Evolutionary conservation across 495 filamentous ascomycete species (phyloP), one percentile per base, ranked within the genome.

Genomic region (Glonium stellatum): DNA sequence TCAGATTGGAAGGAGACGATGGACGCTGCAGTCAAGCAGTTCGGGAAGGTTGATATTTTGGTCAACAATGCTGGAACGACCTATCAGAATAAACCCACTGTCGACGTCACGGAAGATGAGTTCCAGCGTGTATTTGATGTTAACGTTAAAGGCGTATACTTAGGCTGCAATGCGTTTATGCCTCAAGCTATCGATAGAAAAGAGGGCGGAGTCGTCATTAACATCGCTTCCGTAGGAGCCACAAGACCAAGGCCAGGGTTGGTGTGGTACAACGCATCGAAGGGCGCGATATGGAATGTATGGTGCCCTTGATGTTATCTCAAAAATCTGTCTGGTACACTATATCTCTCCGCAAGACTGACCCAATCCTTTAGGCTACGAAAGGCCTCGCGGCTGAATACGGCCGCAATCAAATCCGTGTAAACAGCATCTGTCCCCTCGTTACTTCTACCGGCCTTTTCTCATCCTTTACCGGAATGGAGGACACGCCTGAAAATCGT

Each of bases 231-330:
- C 6, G 84, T 84, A 31, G 84, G 83, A 4, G 81, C 82, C 9
- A 79, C 76, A 22, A 75, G 84, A 55, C 84, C 84, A 2, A 76
- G 84, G n/a, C 82, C 84, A 5, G 82, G 83, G 2, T 72, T 88
- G 57, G 83, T 86, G 11, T 87, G 83, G 83, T 88, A 88, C 65
- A 88, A 87, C 66, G 80, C 82, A 2, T 82, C 79, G 36, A 88
- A 88, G 69, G 83, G 80, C 1, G 84, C 85, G 23, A 81, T 86
- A 4, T 78, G 78, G 37, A 87, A 85, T 67, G 84, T 83, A 67
- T 19, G 74, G 54, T 25, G 37, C 25, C 3, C 49, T 50, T 54
- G 18, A 25, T 58, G 10, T 36, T 35, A 35, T 57, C 22, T 27
- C 27, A 10, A 49, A 15, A 6, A 1, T 35, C 10, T 55, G 15